Conservation (phyloP, 2,329 filamentous ascomycete genomes). For the Cladosporium sp. region DNA sequence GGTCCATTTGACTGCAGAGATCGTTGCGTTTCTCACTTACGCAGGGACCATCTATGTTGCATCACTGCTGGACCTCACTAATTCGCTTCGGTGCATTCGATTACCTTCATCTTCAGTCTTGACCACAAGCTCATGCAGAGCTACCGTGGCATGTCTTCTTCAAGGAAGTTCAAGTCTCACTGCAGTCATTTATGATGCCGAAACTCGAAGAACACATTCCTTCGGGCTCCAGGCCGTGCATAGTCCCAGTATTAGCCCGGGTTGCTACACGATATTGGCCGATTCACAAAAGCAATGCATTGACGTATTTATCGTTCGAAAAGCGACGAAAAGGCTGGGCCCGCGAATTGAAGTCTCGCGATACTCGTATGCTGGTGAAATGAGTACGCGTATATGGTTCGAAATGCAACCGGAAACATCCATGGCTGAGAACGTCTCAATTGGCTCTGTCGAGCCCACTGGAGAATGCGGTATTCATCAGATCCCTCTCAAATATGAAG, state of each 20-base stretch:
- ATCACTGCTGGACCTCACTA: background rate
- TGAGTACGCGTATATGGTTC: background rate
- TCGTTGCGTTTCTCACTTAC: constrained; percentile 16
- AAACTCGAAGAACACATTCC: background rate
- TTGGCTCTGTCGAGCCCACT: background rate
- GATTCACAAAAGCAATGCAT: background rate
- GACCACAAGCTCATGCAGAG: background rate
- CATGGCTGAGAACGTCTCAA: no score
- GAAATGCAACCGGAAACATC: background rate
- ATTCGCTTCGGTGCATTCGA: background rate
- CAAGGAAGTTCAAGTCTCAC: background rate
- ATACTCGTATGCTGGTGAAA: background rate
- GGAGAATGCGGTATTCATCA: background rate
- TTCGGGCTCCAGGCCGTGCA: background rate
- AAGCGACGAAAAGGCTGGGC: background rate
- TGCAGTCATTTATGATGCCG: background rate
- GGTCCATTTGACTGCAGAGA: constrained; percentile 11
- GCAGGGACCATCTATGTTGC: constrained; percentile 15
- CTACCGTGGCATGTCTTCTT: background rate
- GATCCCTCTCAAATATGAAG: background rate
- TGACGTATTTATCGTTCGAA: background rate
- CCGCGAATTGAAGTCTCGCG: background rate
- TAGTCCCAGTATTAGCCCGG: no score
- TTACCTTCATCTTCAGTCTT: background rate
- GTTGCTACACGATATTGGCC: background rate